phyloP scores from a whole-genome alignment of 768 basidiomycete species.

The Boletus coccyginus region DNA sequence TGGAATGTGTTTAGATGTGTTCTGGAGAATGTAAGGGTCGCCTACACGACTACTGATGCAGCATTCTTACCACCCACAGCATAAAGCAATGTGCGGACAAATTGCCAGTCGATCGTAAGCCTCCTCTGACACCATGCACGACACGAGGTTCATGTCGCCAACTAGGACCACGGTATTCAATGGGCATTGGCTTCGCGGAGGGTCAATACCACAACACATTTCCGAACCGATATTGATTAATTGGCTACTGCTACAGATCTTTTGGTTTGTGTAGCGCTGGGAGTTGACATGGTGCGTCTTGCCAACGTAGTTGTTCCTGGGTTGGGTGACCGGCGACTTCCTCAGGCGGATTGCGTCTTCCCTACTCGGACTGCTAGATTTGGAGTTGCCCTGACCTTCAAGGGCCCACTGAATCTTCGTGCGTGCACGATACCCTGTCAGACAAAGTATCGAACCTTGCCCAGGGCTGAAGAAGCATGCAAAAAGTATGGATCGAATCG shows the following conservation, averaged over 20 bases:
- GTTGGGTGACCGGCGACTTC: background rate
- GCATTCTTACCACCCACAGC: conserved; percentile 37
- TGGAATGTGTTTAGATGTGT: conserved; percentile 52
- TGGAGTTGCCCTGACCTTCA: conserved; percentile 82
- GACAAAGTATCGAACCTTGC: conserved; percentile 8
- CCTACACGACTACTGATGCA: background rate
- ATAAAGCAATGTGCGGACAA: conserved; percentile 80
- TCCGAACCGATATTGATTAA: background rate
- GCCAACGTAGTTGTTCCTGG: background rate
- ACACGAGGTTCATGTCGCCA: conserved; percentile 9
- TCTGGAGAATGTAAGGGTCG: conserved; percentile 74
- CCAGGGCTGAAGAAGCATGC: conserved; percentile 61
- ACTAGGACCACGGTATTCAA: conserved; percentile 82
- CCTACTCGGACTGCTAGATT: conserved; percentile 91
- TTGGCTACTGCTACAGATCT: conserved; percentile 52
- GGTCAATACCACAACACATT: conserved; percentile 40
- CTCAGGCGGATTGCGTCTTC: conserved; percentile 88
- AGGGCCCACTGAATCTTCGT: conserved; percentile 84
- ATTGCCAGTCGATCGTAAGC: conserved; percentile 73
- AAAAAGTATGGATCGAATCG: conserved; percentile 68
- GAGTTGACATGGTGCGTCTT: conserved; percentile 78
- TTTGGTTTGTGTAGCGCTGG: conserved; percentile 87
- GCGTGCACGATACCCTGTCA: background rate
- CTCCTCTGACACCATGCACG: background rate
- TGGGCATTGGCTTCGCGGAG: conserved; percentile 94